Evolutionary conservation across 352 stramenopile species (phyloP), one percentile per base, ranked within the genome.

Genomic region (Phytophthora boehmeriae): DNA sequence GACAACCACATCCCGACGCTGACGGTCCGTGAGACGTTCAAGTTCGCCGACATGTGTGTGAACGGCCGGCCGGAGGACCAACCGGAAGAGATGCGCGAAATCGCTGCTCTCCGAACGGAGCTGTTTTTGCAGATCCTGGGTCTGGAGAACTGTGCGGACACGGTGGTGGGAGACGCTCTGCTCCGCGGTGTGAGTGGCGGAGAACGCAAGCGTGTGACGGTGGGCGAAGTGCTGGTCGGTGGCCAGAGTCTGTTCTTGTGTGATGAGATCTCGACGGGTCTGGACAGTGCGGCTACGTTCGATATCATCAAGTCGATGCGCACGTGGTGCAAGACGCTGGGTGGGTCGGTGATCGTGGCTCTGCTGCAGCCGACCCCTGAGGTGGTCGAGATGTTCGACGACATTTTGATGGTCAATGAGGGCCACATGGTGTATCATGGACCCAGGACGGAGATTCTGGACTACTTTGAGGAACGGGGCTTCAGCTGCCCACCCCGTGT

Each of bases 371-470:
- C 75, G 4, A 76, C 80, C 10, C 95, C 96, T 0, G 96, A 99
- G 70, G 93, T 97, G 1, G 92, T 98, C 16, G 88, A 92, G 42
- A 70, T 97, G 23, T 99, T 99, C 68, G 97, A 99, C 66, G 84
- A 99, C 57, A 82, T 99, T 13, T 76, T 98, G 23, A 80, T 99
- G 61, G 56, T 99, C 25, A 91, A 96, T 61, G 84, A 97, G 56
- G 96, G 97, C 6, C 76, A 90, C 47, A 66, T 99, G 47, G 83
- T 98, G 17, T 99, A 98, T 68, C 90, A 97, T 42, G 97, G 96
- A 8, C 88, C 85, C 2, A 54, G 82, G 10, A 81, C 64, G 1
- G 74, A 89, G 44, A 88, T 89, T 27, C 20, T 88, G 35, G 66
- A 66, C 20, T 98, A 98, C 67, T 98, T 98, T 63, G 47, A 87